These are phyloP conservation scores for Leccinum arenicola DNA, from an alignment of 768 basidiomycete genomes.

Conservation along the genomic window DNA sequence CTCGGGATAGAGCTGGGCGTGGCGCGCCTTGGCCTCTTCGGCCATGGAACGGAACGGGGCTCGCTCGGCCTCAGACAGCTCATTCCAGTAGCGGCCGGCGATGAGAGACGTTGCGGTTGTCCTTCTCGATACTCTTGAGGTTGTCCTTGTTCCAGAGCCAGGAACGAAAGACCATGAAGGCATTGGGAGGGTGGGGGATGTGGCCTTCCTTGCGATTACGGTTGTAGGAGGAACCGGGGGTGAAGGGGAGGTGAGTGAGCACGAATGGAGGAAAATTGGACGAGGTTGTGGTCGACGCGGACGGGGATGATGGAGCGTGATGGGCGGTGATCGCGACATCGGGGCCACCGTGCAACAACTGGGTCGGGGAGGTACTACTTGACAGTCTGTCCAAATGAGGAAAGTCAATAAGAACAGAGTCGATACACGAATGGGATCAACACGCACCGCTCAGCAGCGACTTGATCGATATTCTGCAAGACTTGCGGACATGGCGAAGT, in stretches of 20 bases:
- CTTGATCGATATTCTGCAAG: constrained; percentile 43
- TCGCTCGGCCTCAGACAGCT: constrained; percentile 46
- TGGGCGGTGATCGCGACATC: constrained; percentile 9
- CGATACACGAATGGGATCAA: constrained; percentile 21
- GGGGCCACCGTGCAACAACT: constrained; percentile 20
- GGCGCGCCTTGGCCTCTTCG: constrained; percentile 42
- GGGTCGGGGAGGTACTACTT: constrained; percentile 13
- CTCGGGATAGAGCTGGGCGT: constrained; percentile 51
- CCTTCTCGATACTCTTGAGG: constrained; percentile 52
- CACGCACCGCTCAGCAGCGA: constrained; percentile 34
- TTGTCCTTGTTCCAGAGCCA: constrained; percentile 54
- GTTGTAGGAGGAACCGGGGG: constrained; percentile 38
- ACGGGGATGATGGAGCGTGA: constrained; percentile 1
- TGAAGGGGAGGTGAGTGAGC: constrained; percentile 26
- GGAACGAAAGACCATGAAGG: constrained; percentile 82
- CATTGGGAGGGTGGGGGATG: constrained; percentile 78
- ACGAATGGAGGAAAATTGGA: constrained; percentile 18
- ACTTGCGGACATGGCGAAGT: constrained; percentile 37
- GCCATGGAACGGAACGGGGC: constrained; percentile 47
- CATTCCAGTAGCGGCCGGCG: constrained; percentile 67
- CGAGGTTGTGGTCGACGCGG: constrained; percentile 17
- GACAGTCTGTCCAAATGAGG: constrained; percentile 34
- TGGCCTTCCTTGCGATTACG: constrained; percentile 45
- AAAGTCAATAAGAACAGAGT: constrained; percentile 30
- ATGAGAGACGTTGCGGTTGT: constrained; percentile 75